Percentiles rank a stretch among this genome's conserved stretches.
phyloP scores from a whole-genome alignment of 305 asterid species.

The Fraxinus angustifolia region DNA sequence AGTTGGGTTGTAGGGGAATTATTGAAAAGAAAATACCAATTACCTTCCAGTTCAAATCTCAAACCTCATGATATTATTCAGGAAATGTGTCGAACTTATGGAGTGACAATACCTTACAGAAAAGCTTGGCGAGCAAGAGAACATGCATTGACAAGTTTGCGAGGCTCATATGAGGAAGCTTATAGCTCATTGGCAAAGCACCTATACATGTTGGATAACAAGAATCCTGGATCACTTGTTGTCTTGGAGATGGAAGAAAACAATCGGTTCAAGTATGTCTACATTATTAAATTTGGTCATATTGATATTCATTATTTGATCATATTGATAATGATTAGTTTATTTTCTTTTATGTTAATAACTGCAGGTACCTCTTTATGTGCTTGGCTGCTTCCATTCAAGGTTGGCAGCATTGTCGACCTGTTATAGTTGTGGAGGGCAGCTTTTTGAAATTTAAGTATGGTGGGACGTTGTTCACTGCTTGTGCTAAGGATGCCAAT shows the following conservation, averaged over 20 bases:
- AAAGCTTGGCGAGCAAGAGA: slow-evolving; percentile 6
- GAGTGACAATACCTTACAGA: slow-evolving; percentile 9
- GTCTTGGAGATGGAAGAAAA: slow-evolving; percentile 1
- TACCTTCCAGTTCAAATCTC: slow-evolving; percentile 13
- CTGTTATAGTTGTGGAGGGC: slow-evolving; percentile 3
- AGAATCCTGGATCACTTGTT: slow-evolving; percentile 4
- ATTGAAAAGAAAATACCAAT: slow-evolving; percentile 7
- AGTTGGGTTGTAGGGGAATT: slow-evolving; percentile 11
- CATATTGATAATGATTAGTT: neutral
- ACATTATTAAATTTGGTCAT: neutral
- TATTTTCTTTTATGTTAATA: neutral
- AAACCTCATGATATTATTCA: slow-evolving; percentile 11
- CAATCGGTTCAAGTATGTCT: neutral
- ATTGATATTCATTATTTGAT: neutral
- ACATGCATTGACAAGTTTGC: slow-evolving; percentile 6
- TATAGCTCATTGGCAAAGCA: slow-evolving; percentile 11
- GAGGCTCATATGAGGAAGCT: slow-evolving; percentile 7
- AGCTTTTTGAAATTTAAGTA: slow-evolving; percentile 8
- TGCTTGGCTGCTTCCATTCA: slow-evolving; percentile 10
- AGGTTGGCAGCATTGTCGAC: slow-evolving; percentile 12
- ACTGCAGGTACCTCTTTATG: neutral
- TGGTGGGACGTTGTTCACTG: slow-evolving; percentile 3
- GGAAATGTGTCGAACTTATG: slow-evolving; percentile 12
- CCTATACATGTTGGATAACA: slow-evolving; percentile 4
- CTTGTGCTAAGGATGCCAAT: slow-evolving; percentile 6